phyloP scores from a whole-genome alignment of 1,139 yeast species.

The Taphrina pruni region DNA sequence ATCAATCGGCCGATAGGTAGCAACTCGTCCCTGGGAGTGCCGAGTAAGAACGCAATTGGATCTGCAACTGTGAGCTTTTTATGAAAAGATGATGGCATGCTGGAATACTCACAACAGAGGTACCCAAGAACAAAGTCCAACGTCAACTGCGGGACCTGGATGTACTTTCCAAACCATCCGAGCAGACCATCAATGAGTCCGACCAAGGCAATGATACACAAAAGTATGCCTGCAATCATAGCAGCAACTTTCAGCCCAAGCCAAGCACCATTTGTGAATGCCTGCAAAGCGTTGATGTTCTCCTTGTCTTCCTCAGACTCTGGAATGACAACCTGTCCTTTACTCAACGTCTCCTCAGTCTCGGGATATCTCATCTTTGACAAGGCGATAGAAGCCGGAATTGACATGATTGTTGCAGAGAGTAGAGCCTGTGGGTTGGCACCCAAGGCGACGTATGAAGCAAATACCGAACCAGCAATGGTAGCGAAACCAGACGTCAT shows the following conservation, averaged over 20 bases:
- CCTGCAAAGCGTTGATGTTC: slow-evolving; percentile 66
- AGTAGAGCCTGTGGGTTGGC: slow-evolving; percentile 69
- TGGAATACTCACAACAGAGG: slow-evolving; percentile 51
- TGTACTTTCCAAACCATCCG: slow-evolving; percentile 69
- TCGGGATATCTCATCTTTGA: slow-evolving; percentile 70
- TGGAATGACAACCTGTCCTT: slow-evolving; percentile 60
- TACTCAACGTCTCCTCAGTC: slow-evolving; percentile 62
- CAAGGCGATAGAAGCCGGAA: slow-evolving; percentile 69
- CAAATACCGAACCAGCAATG: slow-evolving; percentile 70
- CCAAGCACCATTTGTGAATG: slow-evolving; percentile 68
- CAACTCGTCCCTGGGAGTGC: slow-evolving; percentile 65
- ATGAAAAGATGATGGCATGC: not conserved
- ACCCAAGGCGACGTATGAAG: slow-evolving; percentile 69
- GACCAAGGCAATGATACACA: slow-evolving; percentile 69
- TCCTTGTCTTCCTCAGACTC: slow-evolving; percentile 56
- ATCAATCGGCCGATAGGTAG: slow-evolving; percentile 61
- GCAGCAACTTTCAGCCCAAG: slow-evolving; percentile 67
- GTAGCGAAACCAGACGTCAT: slow-evolving; percentile 73
- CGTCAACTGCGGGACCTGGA: slow-evolving; percentile 63
- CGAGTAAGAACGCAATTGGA: slow-evolving; percentile 67
- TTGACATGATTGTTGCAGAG: slow-evolving; percentile 73
- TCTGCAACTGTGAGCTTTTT: not conserved
- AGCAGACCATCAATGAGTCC: slow-evolving; percentile 65
- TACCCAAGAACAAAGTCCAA: slow-evolving; percentile 66
- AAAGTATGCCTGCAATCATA: slow-evolving; percentile 64